Evolutionary conservation across 2,329 filamentous ascomycete species (phyloP).

Genomic region (Claviceps purpurea): DNA sequence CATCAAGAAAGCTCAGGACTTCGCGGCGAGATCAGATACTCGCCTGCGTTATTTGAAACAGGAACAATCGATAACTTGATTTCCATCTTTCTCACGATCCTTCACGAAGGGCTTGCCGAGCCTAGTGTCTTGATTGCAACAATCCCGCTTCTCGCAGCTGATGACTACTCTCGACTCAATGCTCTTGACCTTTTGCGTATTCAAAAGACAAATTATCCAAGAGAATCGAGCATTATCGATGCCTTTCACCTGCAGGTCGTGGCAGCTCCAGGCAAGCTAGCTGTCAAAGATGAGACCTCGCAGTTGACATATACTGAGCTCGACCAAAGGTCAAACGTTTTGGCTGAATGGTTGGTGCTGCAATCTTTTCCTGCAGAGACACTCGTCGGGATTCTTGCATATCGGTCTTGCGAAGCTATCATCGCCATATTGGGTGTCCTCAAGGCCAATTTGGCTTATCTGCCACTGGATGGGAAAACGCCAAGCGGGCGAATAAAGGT

Average conservation of each 20-base stretch:
- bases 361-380: not conserved
- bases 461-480: constrained; percentile 12
- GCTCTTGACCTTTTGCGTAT: not conserved
- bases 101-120: not conserved
- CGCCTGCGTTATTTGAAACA: not conserved
- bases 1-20: not conserved
- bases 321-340: not conserved
- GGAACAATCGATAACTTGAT: not conserved
- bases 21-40: not conserved
- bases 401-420: constrained; percentile 3
- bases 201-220: not conserved
- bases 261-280: not conserved
- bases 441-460: constrained; percentile 14
- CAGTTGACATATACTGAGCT: constrained; percentile 1
- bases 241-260: not conserved
- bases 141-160: not conserved
- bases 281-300: constrained; percentile 1
- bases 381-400: not conserved
- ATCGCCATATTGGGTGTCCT: constrained; percentile 11
- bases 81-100: not conserved
- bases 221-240: constrained; percentile 1
- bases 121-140: not conserved
- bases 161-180: not conserved
- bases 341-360: not conserved
- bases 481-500: constrained; percentile 9